phyloP scores from a whole-genome alignment of 139 green algal genomes.

The Chloropicon primus region DNA sequence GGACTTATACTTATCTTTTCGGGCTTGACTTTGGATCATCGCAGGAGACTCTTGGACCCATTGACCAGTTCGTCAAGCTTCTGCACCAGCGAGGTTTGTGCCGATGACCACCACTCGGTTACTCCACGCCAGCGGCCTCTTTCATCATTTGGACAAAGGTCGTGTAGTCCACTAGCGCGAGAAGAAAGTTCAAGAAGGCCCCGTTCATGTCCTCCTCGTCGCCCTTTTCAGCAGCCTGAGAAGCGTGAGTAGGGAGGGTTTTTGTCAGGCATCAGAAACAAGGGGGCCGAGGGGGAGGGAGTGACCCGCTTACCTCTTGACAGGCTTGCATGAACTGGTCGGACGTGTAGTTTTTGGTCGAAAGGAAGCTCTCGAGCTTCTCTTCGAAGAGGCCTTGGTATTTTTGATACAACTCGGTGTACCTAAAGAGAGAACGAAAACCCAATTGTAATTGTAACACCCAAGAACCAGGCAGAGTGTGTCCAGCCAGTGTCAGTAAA shows the following conservation, averaged over 20 bases:
- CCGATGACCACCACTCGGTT: no score
- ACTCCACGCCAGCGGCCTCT: neutral
- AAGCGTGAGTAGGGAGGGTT: neutral
- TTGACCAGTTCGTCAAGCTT: neutral
- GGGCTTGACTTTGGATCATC: no score
- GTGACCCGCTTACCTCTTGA: neutral
- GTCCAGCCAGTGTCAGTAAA: no score
- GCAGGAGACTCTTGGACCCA: neutral
- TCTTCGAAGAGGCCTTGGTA: neutral
- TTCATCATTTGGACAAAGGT: neutral
- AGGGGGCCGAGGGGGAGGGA: no score
- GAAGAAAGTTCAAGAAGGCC: neutral
- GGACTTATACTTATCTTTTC: no score
- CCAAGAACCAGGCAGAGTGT: no score
- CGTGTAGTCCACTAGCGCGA: neutral
- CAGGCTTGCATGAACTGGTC: neutral
- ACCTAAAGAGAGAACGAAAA: no score
- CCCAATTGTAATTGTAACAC: no score
- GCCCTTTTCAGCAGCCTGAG: neutral
- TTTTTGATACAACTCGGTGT: neutral
- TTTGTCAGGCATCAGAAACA: no score
- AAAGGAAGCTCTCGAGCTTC: neutral
- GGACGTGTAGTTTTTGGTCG: neutral
- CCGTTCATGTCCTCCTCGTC: neutral
- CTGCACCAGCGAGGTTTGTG: neutral